Evolutionary conservation across 1,284 basidiomycete genomes (phyloP), one percentile per base, ranked within the genome.

Genomic region (Xanthoconium separans): DNA sequence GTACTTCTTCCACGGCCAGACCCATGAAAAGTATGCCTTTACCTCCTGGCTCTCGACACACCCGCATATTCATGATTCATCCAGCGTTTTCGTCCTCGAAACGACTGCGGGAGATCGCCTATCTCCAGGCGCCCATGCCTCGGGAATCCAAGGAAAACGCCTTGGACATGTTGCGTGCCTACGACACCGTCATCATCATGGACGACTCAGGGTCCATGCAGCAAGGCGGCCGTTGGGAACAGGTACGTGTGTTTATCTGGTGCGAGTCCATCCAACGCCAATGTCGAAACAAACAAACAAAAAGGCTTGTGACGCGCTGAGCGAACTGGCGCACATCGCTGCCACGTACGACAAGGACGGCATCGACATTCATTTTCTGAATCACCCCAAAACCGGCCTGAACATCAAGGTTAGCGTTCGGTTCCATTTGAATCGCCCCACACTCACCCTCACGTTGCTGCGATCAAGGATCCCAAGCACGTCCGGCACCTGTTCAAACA

Each of bases 151-250:
- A 51, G 44, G 79, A 82, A 58, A 67, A 80, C 53, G 76, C 72
- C 3, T 60, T 83, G 7, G 70, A 76, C 37, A 72, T 65, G 37
- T 63, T 84, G 12, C 58, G 65, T 33, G 65, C 72, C 50, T 84
- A 80, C 55, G 73, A 84, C 42, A 84, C 80, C 0, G 74, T 82
- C 7, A 70, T 84, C 39, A 58, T 83, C 29, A 69, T 85, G 42
- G 83, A 85, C 62, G 84, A 85, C 62, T 85, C 83, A 1, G 66
- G 62, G 7, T 84, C 83, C 11, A 86, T 85, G 83, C 50, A 56
- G 13, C 43, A 47, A 4, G 75, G 73, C 4, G 47, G 55, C 2
- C 68, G 71, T 20, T 85, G 83, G 83, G 52, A 54, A 9, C 77
- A 79, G 73, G 79, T 81, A 10, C 34, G 5, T 2, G 6, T 29